Evolutionary conservation across 2,329 filamentous ascomycete species (phyloP).

Genomic region (Lomentospora prolificans): DNA sequence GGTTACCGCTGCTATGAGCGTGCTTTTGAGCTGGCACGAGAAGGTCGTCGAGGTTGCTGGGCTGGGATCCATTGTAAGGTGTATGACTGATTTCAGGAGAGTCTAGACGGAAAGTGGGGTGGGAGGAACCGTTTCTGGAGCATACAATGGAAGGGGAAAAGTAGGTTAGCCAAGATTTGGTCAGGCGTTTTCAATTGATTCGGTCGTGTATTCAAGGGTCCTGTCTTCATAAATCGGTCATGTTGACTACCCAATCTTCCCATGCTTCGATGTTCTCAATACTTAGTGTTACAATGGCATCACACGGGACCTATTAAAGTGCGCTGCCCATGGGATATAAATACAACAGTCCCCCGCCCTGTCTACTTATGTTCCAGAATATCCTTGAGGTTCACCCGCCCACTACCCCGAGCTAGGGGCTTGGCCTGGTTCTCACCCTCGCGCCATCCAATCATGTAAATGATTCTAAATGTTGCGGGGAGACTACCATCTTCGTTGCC

Average conservation of each 20-base stretch:
- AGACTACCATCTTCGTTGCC: conserved; percentile 67
- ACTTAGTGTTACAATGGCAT: neutral
- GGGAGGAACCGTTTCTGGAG: neutral
- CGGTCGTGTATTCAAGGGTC: neutral
- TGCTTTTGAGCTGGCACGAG: conserved; percentile 96
- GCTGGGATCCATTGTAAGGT: conserved; percentile 79
- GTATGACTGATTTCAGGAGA: conserved; percentile 92
- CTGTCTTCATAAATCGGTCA: neutral
- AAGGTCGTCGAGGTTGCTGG: conserved; percentile 94
- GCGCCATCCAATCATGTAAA: conserved; percentile 99
- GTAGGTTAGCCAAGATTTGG: neutral
- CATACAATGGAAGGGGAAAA: neutral
- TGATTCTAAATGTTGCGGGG: conserved; percentile 87
- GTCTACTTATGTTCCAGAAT: conserved; percentile 42
- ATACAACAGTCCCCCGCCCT: neutral
- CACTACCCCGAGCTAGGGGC: conserved; percentile 74
- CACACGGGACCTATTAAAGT: neutral
- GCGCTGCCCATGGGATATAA: neutral
- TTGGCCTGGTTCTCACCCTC: conserved; percentile 68
- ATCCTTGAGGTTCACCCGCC: conserved; percentile 81
- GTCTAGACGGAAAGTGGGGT: conserved; percentile 25
- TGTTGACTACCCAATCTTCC: neutral
- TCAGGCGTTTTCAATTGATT: conserved; percentile 1
- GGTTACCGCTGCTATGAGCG: conserved; percentile 86
- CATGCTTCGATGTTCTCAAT: neutral